phyloP scores from a whole-genome alignment of 768 basidiomycete genomes.

The Amanita phalloides region DNA sequence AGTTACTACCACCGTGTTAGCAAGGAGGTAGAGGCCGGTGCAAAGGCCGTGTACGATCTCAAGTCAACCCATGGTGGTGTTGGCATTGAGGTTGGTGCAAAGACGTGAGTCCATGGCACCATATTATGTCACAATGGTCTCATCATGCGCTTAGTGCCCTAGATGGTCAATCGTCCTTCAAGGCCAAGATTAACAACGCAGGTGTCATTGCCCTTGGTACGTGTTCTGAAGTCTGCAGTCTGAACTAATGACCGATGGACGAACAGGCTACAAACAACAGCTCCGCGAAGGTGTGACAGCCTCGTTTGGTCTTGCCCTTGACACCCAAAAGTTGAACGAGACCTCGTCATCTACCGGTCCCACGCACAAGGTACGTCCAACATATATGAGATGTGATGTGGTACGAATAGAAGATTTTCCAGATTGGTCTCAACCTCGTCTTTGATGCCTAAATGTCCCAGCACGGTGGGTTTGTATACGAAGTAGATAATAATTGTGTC shows the following conservation, averaged over 20 bases:
- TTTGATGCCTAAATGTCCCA: constrained; percentile 55
- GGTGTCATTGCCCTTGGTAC: constrained; percentile 82
- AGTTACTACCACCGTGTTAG: constrained; percentile 98
- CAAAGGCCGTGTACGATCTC: constrained; percentile 93
- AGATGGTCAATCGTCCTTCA: constrained; percentile 85
- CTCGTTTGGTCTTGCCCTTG: constrained; percentile 89
- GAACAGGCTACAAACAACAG: constrained; percentile 76
- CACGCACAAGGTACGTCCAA: constrained; percentile 57
- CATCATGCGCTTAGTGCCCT: constrained; percentile 44
- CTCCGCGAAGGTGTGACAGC: constrained; percentile 92
- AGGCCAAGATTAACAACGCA: constrained; percentile 97
- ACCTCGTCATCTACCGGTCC: constrained; percentile 41
- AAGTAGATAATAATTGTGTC: constrained; percentile 5
- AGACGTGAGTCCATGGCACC: constrained; percentile 53
- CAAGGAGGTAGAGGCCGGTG: constrained; percentile 86
- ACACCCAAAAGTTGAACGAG: constrained; percentile 87
- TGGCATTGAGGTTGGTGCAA: constrained; percentile 89
- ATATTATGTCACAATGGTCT: not conserved
- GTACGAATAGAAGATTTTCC: not conserved
- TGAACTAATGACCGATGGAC: not conserved
- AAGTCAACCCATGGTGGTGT: constrained; percentile 83
- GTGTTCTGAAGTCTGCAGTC: constrained; percentile 8
- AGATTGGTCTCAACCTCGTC: constrained; percentile 65
- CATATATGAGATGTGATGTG: not conserved
- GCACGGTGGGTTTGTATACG: not conserved